Base-by-base conservation (phyloP, 2,329 filamentous ascomycete species). In the Neonectria neomacrospora region DNA sequence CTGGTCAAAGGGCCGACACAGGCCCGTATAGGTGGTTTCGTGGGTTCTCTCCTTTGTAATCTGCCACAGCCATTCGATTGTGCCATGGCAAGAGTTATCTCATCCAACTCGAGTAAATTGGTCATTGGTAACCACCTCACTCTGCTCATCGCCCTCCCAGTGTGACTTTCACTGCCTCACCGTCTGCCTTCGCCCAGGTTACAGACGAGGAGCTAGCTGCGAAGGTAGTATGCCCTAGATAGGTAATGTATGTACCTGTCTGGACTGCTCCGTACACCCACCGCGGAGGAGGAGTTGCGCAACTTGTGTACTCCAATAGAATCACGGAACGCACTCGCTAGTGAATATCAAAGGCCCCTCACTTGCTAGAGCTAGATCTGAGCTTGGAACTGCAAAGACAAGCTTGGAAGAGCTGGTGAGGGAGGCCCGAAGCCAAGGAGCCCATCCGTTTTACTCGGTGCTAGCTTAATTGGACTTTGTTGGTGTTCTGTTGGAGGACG, bases 1-100 rank as follows among this genome's bases (percentile, higher is more conserved):
- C 58, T 56, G 60, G 63, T 60, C 56, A 65, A 71, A 65, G 68
- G 68, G 66, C 68, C 70, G 61, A 68, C 59, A 58, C 56, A 64
- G 64, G 66, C 52, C 67, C 69, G 45, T 65, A 58, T 62, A 50
- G 64, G 60, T 56, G 63, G 58, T 58, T 66, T 57, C 28, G 32
- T 48, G 42, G 44, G 14, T 55, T 22, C 44, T 32, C 51, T 32
- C 16, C 34, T 32, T 32, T 10, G 10, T n/a, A 37, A n/a, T 14
- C 34, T 37, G 34, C 6, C 34, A 37, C 8, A 37, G 16, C n/a
- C 14, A 37, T 6, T 37, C 34, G 18, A 32, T 37, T 6, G 22
- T 42, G 53, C 58, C 52, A 39, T 56, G 28, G 44, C 18, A 63
- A 54, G 60, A 63, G 54, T 63, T 54, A 63, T 50, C 16, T 30